Base-by-base conservation (phyloP, 345 rosid genomes). In the Brassica nigra region DNA sequence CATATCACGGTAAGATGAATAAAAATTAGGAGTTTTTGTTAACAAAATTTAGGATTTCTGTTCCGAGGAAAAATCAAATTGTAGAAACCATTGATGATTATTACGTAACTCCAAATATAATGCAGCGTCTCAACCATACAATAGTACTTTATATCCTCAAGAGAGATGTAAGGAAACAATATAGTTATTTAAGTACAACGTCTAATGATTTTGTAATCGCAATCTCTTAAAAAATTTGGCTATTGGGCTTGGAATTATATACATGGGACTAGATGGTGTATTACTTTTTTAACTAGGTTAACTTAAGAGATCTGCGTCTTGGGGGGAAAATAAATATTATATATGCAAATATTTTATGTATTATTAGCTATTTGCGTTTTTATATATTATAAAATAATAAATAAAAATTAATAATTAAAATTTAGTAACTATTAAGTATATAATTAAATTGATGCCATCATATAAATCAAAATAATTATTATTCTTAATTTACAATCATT, bases 41-140 rank as follows among this genome's bases (percentile, higher is more conserved):
- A 20, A 8, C 16, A 16, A 31, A 52, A 55, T 9, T 34, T 63
- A 70, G 66, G 59, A 37, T 70, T 39, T 78, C 52, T 1, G 0
- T 78, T 57, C n/a, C 44, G 12, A 33, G 78, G 74, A 68, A 68
- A 63, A 61, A 74, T 33, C 64, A 79, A 68, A 74, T 33, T 68
- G 70, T 27, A 30, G 58, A 36, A 79, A 73, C 62, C 6, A 39
- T 44, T 61, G 57, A 79, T 73, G 44, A 68, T 74, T 62, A 70
- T 61, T 74, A 79, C 82, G 78, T 68, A 79, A 79, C 75, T 68
- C 78, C 78, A 79, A 74, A 74, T 47, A 79, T 49, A 74, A 74
- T 74, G 82, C 63, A 12, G 59, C 34, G 75, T 79, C 82, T 59
- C 78, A 16, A 62, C 74, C 78, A 79, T 47, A n/a, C 49, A 6